Evolutionary conservation across 768 basidiomycete species (phyloP).

Genomic region (Thelephora aurantiotincta): DNA sequence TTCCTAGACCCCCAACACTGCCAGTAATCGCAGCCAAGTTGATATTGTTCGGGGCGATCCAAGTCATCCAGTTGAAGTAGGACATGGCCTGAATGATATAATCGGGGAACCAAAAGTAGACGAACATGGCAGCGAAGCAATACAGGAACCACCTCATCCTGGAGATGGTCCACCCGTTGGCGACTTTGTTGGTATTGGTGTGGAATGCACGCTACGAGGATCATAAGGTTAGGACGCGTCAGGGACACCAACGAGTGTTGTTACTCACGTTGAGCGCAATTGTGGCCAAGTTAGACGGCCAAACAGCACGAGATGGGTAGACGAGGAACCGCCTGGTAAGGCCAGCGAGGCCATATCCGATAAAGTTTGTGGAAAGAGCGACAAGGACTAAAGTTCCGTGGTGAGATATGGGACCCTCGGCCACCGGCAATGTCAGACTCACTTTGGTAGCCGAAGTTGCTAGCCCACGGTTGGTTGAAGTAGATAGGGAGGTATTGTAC

Average conservation of each 20-base stretch:
- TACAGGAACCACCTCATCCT: background rate
- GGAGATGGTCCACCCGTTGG: background rate
- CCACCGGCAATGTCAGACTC: background rate
- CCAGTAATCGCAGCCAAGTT: slow-evolving; percentile 56
- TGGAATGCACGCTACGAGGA: too few species aligned
- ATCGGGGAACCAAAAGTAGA: background rate
- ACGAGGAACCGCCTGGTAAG: too few species aligned
- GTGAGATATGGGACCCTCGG: too few species aligned
- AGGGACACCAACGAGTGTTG: too few species aligned
- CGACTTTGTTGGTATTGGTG: background rate
- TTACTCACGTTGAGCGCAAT: slow-evolving; percentile 36
- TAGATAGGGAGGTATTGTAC: too few species aligned
- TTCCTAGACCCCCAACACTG: too few species aligned
- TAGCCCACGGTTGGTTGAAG: too few species aligned
- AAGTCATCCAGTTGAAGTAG: too few species aligned
- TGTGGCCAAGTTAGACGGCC: slow-evolving; percentile 79
- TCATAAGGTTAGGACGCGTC: too few species aligned
- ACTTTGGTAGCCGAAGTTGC: background rate
- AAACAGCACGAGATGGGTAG: slow-evolving; percentile 79
- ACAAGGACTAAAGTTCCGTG: too few species aligned
- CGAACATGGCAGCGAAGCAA: background rate
- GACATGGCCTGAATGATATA: slow-evolving; percentile 58
- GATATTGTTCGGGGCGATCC: slow-evolving; percentile 63
- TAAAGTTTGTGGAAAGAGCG: too few species aligned
- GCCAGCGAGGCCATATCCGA: too few species aligned